A percentile compares a stretch with the other conserved stretches of the same genome.
phyloP scores from a whole-genome alignment of 129 eudicot species.

The Tagetes erecta region DNA sequence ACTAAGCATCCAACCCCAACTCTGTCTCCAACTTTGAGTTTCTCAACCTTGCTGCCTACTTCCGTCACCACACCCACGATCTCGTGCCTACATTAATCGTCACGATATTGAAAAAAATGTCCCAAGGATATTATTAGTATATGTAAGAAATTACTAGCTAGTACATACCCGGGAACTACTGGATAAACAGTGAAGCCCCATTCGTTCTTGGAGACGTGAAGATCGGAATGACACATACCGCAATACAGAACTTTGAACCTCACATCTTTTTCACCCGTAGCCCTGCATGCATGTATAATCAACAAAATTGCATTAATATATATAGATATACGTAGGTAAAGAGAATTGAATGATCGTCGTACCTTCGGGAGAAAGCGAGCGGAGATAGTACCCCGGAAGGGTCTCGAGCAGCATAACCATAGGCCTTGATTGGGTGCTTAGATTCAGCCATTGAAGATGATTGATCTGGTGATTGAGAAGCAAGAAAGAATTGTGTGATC shows the following conservation, averaged over 20 bases:
- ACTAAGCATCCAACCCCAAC: background rate
- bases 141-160: no score
- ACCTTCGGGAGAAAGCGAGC: background rate
- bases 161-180: background rate
- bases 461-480: background rate
- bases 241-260: conserved; percentile 3
- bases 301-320: background rate
- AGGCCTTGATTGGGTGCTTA: background rate
- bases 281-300: background rate
- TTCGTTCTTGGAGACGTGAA: background rate
- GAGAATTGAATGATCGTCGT: background rate
- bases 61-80: no score
- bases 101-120: no score
- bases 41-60: background rate
- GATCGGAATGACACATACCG: background rate
- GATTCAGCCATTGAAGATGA: background rate
- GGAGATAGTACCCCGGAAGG: conserved; percentile 4
- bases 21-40: background rate
- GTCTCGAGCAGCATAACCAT: conserved; percentile 11
- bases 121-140: no score
- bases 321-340: background rate
- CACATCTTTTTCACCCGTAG: conserved; percentile 6
- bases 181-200: background rate
- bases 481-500: no score
- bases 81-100: conserved; percentile 4